These are phyloP conservation scores for Acacia acuminata DNA, from an alignment of 306 rosid genomes.

Conservation along the genomic window DNA sequence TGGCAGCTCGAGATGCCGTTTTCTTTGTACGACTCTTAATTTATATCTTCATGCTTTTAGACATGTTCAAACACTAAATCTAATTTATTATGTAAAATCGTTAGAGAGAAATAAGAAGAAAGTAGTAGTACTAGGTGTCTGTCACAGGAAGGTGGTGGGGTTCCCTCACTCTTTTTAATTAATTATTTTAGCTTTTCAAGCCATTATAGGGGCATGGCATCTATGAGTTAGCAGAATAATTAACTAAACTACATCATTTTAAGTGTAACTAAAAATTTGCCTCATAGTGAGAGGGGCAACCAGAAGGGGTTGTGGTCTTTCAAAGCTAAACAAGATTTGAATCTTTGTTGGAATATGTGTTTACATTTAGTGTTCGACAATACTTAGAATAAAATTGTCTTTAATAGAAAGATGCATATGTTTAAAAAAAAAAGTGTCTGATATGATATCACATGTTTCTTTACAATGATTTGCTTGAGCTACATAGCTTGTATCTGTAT, in stretches of 20 bases:
- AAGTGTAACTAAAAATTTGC: too few relatives aligned
- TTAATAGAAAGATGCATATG: too few relatives aligned
- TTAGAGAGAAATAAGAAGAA: background rate
- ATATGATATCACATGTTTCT: background rate
- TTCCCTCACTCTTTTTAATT: background rate
- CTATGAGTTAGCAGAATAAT: too few relatives aligned
- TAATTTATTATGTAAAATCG: background rate
- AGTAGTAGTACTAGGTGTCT: background rate
- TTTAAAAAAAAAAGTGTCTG: too few relatives aligned
- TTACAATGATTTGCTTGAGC: background rate
- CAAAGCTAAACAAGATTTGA: too few relatives aligned
- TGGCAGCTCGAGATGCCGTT: conserved; percentile 85
- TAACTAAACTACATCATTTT: too few relatives aligned
- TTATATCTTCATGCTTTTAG: background rate
- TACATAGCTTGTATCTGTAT: background rate
- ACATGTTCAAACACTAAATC: background rate
- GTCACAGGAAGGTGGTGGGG: background rate
- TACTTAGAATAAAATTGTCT: too few relatives aligned
- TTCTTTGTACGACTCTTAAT: conserved; percentile 47
- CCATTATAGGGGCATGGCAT: too few relatives aligned
- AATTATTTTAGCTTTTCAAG: background rate
- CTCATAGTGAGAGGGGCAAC: too few relatives aligned
- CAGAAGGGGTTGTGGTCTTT: too few relatives aligned
- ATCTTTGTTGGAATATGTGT: too few relatives aligned
- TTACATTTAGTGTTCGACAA: too few relatives aligned